Conservation (phyloP, 75 land plant species). For the Pinus tabuliformis region DNA sequence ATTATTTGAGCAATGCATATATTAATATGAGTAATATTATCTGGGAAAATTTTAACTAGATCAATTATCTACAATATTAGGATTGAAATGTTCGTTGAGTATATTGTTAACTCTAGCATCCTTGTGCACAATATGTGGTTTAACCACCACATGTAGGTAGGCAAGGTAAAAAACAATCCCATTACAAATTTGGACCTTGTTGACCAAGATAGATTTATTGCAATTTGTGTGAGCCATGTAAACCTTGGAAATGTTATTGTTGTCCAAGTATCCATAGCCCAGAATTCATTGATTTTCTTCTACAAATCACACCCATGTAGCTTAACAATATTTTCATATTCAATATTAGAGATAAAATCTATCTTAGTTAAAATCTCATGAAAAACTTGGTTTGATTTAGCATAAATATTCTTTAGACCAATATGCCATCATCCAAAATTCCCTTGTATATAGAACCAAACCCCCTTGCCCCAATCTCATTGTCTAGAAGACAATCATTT, state of each 20-base stretch:
- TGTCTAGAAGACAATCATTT: conserved; percentile 30
- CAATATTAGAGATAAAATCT: conserved; percentile 21
- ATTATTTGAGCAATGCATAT: conserved; percentile 22
- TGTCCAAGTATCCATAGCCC: conserved; percentile 42
- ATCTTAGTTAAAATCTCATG: conserved; percentile 54
- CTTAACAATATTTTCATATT: conserved; percentile 24
- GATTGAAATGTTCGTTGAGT: conserved; percentile 42
- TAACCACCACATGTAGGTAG: conserved; percentile 55
- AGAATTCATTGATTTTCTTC: conserved; percentile 52
- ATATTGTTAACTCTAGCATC: conserved; percentile 65
- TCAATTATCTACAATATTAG: conserved; percentile 74
- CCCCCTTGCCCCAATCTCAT: conserved; percentile 43
- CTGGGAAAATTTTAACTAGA: conserved; percentile 51
- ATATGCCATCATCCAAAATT: conserved; percentile 28
- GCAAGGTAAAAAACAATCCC: conserved; percentile 60
- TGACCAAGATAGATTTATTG: conserved; percentile 19
- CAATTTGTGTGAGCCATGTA: conserved; percentile 22
- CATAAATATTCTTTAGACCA: conserved; percentile 46
- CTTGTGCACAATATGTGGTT: conserved; percentile 54
- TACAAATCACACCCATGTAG: conserved; percentile 49
- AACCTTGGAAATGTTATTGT: conserved; percentile 34
- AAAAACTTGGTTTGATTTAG: conserved; percentile 38
- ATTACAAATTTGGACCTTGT: conserved; percentile 36
- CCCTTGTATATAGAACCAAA: conserved; percentile 54
- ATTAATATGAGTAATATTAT: conserved; percentile 56